Evolutionary conservation across 352 stramenopile species (phyloP).

Genomic region (Nannochloropsis limnetica): DNA sequence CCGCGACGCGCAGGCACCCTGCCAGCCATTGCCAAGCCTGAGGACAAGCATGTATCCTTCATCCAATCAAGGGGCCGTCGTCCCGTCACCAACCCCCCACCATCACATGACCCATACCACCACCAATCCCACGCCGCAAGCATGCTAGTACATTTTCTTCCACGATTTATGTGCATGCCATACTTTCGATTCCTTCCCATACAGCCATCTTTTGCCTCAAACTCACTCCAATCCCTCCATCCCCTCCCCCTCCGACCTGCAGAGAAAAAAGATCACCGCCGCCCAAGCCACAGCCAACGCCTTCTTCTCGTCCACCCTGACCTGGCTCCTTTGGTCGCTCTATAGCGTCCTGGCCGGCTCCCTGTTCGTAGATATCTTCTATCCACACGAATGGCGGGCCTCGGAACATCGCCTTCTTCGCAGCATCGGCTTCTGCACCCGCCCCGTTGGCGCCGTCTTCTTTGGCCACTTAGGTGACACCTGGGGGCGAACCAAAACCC

Average conservation of each 20-base stretch:
- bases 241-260: background rate
- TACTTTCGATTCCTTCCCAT: too few relatives aligned
- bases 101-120: background rate
- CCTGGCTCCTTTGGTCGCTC: conserved; percentile 4
- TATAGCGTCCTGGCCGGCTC: background rate
- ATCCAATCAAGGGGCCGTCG: background rate
- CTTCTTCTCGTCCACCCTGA: conserved; percentile 18
- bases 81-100: background rate
- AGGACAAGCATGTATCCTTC: background rate
- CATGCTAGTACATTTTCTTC: too few relatives aligned
- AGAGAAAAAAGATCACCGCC: background rate
- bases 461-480: conserved; percentile 12
- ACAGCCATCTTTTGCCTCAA: background rate
- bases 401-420: conserved; percentile 6
- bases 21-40: background rate
- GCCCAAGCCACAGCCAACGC: background rate
- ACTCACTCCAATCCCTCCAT: background rate
- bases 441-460: background rate
- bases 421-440: background rate
- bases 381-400: background rate
- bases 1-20: background rate
- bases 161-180: too few relatives aligned
- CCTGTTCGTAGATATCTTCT: conserved; percentile 25
- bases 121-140: too few relatives aligned
- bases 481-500: conserved; percentile 13